Evolutionary conservation across 345 rosid species (phyloP).

Genomic region (Eucalyptus globulus): DNA sequence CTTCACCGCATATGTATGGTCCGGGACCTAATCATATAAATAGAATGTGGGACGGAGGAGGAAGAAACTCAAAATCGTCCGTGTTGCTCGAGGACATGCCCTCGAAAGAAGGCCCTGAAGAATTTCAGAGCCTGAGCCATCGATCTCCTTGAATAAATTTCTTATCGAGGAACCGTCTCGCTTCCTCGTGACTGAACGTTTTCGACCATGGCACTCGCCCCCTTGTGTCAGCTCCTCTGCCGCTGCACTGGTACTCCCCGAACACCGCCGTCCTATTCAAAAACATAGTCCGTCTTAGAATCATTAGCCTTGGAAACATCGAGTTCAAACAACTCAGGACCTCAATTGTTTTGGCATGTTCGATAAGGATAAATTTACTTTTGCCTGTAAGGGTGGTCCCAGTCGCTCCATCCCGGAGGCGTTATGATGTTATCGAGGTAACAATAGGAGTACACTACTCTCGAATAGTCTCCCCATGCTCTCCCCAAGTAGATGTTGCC

Average conservation of each 20-base stretch:
- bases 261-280: constrained; percentile 53
- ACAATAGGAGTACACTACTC: constrained; percentile 65
- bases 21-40: background rate
- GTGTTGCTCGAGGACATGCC: background rate
- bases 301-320: background rate
- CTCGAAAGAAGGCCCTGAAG: background rate
- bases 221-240: constrained; percentile 62
- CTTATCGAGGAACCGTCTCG: constrained; percentile 35
- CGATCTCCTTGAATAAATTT: constrained; percentile 60
- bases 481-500: constrained; percentile 72
- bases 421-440: constrained; percentile 39
- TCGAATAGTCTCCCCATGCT: constrained; percentile 91
- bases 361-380: constrained; percentile 13
- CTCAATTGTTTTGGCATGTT: background rate
- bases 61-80: background rate
- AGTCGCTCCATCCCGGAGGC: constrained; percentile 86
- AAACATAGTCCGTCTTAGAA: background rate
- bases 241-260: constrained; percentile 74
- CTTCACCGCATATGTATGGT: background rate
- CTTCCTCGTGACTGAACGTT: constrained; percentile 33
- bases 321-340: background rate
- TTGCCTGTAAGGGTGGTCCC: constrained; percentile 44
- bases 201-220: constrained; percentile 65
- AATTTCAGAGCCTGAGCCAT: constrained; percentile 60
- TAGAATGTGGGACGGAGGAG: background rate